phyloP scores from a whole-genome alignment of 2,329 filamentous ascomycete species.

The Neonectria ditissima region DNA sequence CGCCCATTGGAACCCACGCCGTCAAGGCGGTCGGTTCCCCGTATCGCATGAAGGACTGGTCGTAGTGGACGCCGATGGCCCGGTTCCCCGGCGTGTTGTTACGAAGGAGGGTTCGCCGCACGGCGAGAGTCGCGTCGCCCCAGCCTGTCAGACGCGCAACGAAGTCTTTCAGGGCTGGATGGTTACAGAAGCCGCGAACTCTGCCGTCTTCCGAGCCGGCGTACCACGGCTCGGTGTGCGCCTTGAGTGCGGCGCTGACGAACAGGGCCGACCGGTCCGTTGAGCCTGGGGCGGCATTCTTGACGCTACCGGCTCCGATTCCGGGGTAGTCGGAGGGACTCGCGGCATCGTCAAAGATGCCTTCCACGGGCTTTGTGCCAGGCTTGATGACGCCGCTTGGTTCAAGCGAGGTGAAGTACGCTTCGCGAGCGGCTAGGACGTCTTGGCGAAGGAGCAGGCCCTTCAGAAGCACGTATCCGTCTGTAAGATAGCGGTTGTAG shows the following conservation, averaged over 20 bases:
- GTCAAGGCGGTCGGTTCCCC: slow-evolving; percentile 68
- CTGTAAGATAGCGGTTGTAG: slow-evolving; percentile 47
- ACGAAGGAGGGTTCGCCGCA: slow-evolving; percentile 61
- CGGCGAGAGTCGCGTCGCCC: slow-evolving; percentile 58
- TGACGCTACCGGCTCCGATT: slow-evolving; percentile 62
- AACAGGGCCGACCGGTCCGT: slow-evolving; percentile 41
- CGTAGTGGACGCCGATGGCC: slow-evolving; percentile 71
- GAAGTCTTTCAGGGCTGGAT: slow-evolving; percentile 62
- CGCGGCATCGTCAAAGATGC: slow-evolving; percentile 57
- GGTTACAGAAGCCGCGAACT: slow-evolving; percentile 58
- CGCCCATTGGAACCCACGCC: slow-evolving; percentile 69
- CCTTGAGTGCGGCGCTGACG: slow-evolving; percentile 59
- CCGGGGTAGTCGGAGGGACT: slow-evolving; percentile 40
- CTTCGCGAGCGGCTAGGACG: slow-evolving; percentile 62
- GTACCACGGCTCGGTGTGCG: slow-evolving; percentile 66
- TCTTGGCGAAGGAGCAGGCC: slow-evolving; percentile 64
- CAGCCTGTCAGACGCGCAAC: slow-evolving; percentile 65
- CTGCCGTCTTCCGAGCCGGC: slow-evolving; percentile 27
- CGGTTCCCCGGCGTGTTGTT: slow-evolving; percentile 69
- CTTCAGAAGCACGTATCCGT: slow-evolving; percentile 69
- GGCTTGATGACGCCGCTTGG: slow-evolving; percentile 68
- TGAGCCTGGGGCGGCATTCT: slow-evolving; percentile 60
- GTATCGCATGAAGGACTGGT: slow-evolving; percentile 68
- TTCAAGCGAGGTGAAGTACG: slow-evolving; percentile 65
- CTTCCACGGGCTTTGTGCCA: slow-evolving; percentile 62